These are phyloP conservation scores for Eucommia ulmoides DNA, from an alignment of 257 asterid species.

Conservation along the genomic window DNA sequence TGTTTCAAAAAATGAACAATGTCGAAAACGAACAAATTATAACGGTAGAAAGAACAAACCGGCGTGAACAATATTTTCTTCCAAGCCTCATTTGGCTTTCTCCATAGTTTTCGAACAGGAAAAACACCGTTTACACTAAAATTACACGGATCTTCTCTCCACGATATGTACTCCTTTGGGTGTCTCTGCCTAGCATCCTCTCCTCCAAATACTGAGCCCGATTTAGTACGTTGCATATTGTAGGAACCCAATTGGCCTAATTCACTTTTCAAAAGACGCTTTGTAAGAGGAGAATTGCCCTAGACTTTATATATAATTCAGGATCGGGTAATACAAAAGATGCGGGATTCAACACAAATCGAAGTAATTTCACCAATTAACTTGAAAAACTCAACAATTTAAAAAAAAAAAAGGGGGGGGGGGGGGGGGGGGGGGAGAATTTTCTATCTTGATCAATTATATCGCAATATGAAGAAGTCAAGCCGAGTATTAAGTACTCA, in stretches of 20 bases:
- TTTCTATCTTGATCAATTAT: too few species aligned
- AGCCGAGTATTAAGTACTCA: too few species aligned
- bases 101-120: constrained; percentile 46
- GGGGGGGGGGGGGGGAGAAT: too few species aligned
- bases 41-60: constrained; percentile 16
- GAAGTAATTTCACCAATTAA: background rate
- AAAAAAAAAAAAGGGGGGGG: too few species aligned
- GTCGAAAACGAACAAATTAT: too few species aligned
- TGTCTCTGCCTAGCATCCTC: constrained; percentile 62
- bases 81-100: constrained; percentile 63
- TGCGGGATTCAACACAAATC: background rate
- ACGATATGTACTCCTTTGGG: constrained; percentile 53
- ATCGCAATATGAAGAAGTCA: too few species aligned
- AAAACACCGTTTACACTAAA: constrained; percentile 44
- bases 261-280: too few species aligned
- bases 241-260: too few species aligned
- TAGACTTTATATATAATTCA: too few species aligned
- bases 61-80: constrained; percentile 51
- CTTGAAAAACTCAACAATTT: background rate
- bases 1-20: too few species aligned
- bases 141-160: constrained; percentile 80
- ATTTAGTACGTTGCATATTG: constrained; percentile 16
- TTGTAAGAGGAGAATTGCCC: too few species aligned
- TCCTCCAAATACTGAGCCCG: constrained; percentile 61
- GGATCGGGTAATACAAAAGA: too few species aligned